Evolutionary conservation across 192 early-diverging fungal genomes (phyloP).

Genomic region (Coemansia sp.): DNA sequence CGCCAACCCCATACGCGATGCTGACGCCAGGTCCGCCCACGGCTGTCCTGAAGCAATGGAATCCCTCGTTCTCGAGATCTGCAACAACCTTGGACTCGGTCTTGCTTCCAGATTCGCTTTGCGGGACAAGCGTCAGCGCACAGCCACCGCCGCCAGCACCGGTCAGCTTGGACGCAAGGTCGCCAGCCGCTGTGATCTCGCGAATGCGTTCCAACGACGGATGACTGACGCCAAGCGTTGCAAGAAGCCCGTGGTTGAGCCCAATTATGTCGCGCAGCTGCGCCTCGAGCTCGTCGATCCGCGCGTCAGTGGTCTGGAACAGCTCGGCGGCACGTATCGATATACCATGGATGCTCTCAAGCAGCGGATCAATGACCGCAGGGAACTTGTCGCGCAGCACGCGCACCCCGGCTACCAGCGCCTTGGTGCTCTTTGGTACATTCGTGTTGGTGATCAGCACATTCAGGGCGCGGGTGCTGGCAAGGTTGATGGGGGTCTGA

Average conservation of each 20-base stretch:
- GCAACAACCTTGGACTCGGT: constrained; percentile 46
- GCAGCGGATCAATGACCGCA: constrained; percentile 59
- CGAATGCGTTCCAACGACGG: constrained; percentile 76
- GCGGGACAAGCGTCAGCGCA: constrained; percentile 72
- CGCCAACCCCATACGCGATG: constrained; percentile 22
- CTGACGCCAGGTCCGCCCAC: constrained; percentile 69
- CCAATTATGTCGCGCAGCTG: constrained; percentile 62
- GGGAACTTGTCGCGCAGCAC: constrained; percentile 57
- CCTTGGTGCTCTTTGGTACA: constrained; percentile 86
- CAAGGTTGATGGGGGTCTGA: constrained; percentile 50
- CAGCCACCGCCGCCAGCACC: constrained; percentile 98
- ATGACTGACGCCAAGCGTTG: constrained; percentile 81
- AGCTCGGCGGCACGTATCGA: constrained; percentile 36
- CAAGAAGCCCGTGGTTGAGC: constrained; percentile 81
- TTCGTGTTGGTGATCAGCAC: constrained; percentile 88
- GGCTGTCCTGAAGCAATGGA: constrained; percentile 66
- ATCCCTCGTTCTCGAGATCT: constrained; percentile 62
- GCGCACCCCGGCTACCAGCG: constrained; percentile 78
- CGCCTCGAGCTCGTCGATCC: constrained; percentile 7
- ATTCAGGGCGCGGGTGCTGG: constrained; percentile 60
- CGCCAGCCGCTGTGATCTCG: constrained; percentile 60
- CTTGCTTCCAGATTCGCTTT: background rate
- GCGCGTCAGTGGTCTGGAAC: constrained; percentile 16
- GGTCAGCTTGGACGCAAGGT: constrained; percentile 84
- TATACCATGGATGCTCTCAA: constrained; percentile 70